Conservation (phyloP, 768 basidiomycete genomes). For the Clitopilus hobsonii region DNA sequence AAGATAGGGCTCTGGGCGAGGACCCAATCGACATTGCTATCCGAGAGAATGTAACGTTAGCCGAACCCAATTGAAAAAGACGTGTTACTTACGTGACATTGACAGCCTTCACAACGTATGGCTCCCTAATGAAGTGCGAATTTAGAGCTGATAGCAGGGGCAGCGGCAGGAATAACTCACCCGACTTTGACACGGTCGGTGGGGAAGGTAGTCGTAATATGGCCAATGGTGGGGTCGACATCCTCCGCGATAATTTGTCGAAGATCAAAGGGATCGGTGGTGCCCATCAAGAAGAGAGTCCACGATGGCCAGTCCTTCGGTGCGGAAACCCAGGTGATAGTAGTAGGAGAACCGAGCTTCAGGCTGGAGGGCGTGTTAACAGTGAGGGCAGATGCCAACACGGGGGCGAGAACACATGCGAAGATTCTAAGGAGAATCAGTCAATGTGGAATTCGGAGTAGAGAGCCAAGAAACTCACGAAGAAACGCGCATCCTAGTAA, state of each 20-base stretch:
- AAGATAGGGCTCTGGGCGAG: background rate
- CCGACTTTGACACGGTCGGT: conserved; percentile 6
- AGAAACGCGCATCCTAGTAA: background rate
- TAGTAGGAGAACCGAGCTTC: conserved; percentile 8
- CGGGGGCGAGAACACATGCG: background rate
- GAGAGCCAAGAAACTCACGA: too few relatives aligned
- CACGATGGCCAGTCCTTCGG: conserved; percentile 4
- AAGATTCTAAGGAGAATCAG: too few relatives aligned
- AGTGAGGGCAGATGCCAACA: conserved; percentile 4
- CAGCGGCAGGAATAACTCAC: conserved; percentile 2
- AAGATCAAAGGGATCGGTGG: conserved; percentile 3
- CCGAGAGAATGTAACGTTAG: background rate
- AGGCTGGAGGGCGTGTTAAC: conserved; percentile 5
- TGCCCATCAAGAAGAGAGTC: conserved; percentile 7
- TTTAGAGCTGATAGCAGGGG: background rate
- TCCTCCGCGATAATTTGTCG: conserved; percentile 7
- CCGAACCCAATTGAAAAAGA: background rate
- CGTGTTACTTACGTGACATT: conserved; percentile 8
- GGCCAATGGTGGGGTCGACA: conserved; percentile 3
- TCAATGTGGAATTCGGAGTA: too few relatives aligned
- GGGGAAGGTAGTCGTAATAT: conserved; percentile 10
- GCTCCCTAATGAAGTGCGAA: background rate
- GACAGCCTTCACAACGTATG: conserved; percentile 7
- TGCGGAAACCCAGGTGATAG: conserved; percentile 4
- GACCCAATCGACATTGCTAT: background rate